Base-by-base conservation (phyloP, 2,329 filamentous ascomycete species). In the Trichophyton schoenleinii region DNA sequence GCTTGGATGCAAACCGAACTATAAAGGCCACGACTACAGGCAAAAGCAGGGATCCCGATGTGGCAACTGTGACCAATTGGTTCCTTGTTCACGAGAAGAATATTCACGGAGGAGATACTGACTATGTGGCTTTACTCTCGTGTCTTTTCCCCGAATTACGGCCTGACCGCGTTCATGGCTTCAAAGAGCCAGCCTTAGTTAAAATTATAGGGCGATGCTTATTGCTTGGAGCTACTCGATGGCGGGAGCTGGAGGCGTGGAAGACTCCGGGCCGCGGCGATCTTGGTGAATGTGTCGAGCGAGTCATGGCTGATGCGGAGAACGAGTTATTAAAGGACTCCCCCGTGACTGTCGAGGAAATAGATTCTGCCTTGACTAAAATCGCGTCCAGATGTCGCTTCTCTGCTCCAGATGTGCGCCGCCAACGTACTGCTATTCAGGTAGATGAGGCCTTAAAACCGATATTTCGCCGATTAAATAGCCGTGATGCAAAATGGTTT, bases 401-500 rank as follows among this genome's bases (percentile, higher is more conserved):
- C 74, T 95, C 89, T 59, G 86, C 87, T 1, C 82, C 82, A 0
- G 76, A 79, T 15, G 76, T 90, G 60, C 79, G 81, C 68, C 68
- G 69, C 42, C 70, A 70, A 38, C 67, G 72, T 52, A 66, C 71
- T 20, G 71, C 71, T 3, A 70, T 71, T 1, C 70, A 76, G 67
- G 68, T 81, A 68, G 72, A 77, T 22, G 72, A 75, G 3, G 70
- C 79, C 2, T 71, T 92, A 0, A 77, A 77, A 20, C 69, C 71
- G 0, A 69, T 91, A 0, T 88, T 87, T 67, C 76, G 74, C 34
- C 80, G 82, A 6, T 69, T 90, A 8, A 78, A 78, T 53, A 82
- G 88, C 2, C 77, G 78, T 49, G 88, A 95, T 69, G 87, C 86
- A 3, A 96, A 96, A 74, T 96, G 91, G 91, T 79, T 96, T 9